Percentiles rank a stretch among this genome's conserved stretches.
Conservation (phyloP, 1,284 basidiomycete species). For the Microbotryomycetes sp. region DNA sequence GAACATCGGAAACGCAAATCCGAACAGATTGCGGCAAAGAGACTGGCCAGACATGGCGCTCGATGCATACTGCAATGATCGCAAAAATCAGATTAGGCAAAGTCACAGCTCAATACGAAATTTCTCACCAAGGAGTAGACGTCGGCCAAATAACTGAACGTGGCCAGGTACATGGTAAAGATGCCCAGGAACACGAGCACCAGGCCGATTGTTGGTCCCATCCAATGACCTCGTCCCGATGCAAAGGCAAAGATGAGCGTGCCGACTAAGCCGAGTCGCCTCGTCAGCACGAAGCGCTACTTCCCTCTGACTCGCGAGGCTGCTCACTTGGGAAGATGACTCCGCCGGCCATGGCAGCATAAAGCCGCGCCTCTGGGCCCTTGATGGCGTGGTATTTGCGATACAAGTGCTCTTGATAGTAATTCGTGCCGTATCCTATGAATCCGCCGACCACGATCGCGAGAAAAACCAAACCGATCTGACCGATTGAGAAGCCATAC, state of each 20-base stretch:
- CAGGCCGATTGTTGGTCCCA: constrained; percentile 38
- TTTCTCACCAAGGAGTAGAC: constrained; percentile 33
- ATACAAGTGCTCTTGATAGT: constrained; percentile 46
- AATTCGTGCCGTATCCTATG: constrained; percentile 18
- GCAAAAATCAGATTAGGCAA: not conserved
- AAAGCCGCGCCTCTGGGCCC: constrained; percentile 69
- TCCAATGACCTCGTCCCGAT: constrained; percentile 6
- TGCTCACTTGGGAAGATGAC: constrained; percentile 47
- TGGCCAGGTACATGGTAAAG: constrained; percentile 39
- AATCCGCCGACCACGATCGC: constrained; percentile 9
- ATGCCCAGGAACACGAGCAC: constrained; percentile 27
- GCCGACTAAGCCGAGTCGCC: constrained; percentile 27
- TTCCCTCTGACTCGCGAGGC: too few species aligned
- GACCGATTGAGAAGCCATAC: constrained; percentile 27
- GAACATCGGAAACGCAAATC: constrained; percentile 27
- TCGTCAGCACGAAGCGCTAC: constrained; percentile 38
- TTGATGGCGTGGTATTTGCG: constrained; percentile 46
- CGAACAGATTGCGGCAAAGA: constrained; percentile 27
- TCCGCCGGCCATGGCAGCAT: constrained; percentile 58
- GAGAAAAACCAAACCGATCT: constrained; percentile 26
- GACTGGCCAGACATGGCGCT: constrained; percentile 35
- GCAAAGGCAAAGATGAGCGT: not conserved
- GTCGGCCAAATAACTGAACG: constrained; percentile 34
- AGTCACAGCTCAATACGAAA: constrained; percentile 36
- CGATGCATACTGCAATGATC: constrained; percentile 40